These are phyloP conservation scores for Ustilaginoidea virens DNA, from an alignment of 2,329 filamentous ascomycete species.

Conservation along the genomic window DNA sequence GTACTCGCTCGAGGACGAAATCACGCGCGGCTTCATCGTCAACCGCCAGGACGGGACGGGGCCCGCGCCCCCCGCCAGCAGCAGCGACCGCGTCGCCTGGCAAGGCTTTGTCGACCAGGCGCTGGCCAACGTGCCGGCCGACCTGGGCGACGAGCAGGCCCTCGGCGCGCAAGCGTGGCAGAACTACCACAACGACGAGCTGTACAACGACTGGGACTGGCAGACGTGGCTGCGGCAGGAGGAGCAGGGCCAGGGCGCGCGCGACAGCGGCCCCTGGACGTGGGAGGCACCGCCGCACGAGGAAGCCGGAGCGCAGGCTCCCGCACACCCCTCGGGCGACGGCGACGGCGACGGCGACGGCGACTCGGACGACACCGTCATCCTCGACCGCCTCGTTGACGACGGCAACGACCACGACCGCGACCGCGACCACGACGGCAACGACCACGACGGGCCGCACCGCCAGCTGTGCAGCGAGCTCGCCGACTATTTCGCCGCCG, in stretches of 20 bases:
- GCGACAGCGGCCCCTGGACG: no score
- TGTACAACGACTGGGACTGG: slow-evolving; percentile 10
- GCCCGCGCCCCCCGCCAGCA: no score
- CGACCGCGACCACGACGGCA: not conserved
- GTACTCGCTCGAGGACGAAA: slow-evolving; percentile 17
- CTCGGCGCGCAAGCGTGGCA: slow-evolving; percentile 11
- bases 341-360: slow-evolving; percentile 3
- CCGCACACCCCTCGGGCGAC: not conserved
- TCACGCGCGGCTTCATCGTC: slow-evolving; percentile 17
- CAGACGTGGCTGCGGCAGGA: slow-evolving; percentile 9
- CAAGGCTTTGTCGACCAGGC: slow-evolving; percentile 11
- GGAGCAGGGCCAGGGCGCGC: not conserved
- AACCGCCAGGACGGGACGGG: no score
- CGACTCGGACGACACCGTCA: slow-evolving; percentile 2
- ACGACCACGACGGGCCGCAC: no score
- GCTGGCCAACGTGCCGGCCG: slow-evolving; percentile 9
- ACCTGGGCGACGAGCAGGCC: slow-evolving; percentile 11
- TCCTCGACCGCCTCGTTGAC: not conserved
- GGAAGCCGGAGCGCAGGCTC: slow-evolving; percentile 1
- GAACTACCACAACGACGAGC: slow-evolving; percentile 7
- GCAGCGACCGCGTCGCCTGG: slow-evolving; percentile 11
- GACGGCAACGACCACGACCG: not conserved
- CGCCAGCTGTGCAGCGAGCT: no score
- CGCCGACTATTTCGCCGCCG: no score
- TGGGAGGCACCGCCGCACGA: no score